phyloP scores from a whole-genome alignment of 371 early-diverging fungal genomes.

The Mortierella sp. region DNA sequence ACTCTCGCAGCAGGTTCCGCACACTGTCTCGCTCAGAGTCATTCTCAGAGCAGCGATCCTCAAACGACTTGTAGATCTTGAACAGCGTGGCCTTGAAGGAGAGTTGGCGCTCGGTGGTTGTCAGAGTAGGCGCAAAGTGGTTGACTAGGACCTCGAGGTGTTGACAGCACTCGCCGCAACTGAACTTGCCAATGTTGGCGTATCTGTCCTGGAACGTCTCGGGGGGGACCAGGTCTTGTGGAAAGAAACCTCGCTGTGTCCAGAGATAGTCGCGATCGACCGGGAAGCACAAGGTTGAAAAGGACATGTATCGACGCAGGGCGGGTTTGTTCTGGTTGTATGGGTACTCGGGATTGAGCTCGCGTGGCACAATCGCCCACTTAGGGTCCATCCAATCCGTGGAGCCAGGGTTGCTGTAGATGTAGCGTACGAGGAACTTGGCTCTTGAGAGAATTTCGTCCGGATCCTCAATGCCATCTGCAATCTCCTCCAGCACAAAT shows the following conservation, averaged over 20 bases:
- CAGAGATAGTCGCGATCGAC: background rate
- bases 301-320: background rate
- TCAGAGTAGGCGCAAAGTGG: background rate
- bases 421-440: background rate
- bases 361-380: background rate
- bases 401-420: background rate
- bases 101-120: background rate
- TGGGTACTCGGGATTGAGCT: background rate
- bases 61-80: background rate
- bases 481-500: background rate
- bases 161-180: background rate
- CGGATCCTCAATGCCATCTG: too few species aligned
- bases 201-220: background rate
- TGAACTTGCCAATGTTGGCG: background rate
- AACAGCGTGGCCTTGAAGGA: background rate
- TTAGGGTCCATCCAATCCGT: conserved; percentile 6
- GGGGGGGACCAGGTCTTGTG: background rate
- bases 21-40: background rate
- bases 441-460: background rate
- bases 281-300: background rate
- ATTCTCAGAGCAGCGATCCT: background rate
- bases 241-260: background rate
- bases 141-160: background rate
- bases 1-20: background rate
- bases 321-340: background rate